Evolutionary conservation across 345 rosid species (phyloP), one percentile per base, ranked within the genome.

Genomic region (Geranium brycei): DNA sequence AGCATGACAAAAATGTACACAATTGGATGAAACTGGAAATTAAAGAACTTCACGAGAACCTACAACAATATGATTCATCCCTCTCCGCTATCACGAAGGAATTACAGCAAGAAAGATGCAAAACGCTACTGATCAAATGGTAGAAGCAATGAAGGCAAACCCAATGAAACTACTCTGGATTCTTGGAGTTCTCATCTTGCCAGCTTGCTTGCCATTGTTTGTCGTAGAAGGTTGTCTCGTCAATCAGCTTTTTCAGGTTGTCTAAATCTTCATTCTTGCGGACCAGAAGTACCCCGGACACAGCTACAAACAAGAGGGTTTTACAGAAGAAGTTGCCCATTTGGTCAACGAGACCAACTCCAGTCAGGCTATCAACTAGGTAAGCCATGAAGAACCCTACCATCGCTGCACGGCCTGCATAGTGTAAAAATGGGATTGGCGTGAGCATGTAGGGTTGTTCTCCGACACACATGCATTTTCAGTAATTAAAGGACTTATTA

Each of bases 321-420:
- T 90, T 93, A 75, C 96, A 93, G 75, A 90, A 90, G 82, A 93
- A 86, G 78, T 90, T 93, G 19, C 95, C 80, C 99, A 88, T 90
- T 76, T 93, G 99, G 47, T 93, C 99, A 1, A 93, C 99, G 23
- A 93, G 86, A 64, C 99, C 99, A 4, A 86, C 90, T 12, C 97
- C 97, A 0, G 97, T 93, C 69, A 93, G 81, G 76, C 97, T 86
- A 68, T 93, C 99, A 47, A 93, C 99, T 14, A 89, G 71, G 78
- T 90, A 93, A 53, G 99, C 99, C 97, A 93, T 93, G 69, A 93
- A 93, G 85, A 93, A 93, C 19, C 99, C 96, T 19, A 89, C 66
- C 99, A 93, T 93, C 19, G 98, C 97, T 31, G 98, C 97, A 19
- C 96, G 91, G 38, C 98, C 98, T 89, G 77, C 58, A 60, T 17